Base-by-base conservation (phyloP, 139 green algal species). In the Picochlorum costavermella region DNA sequence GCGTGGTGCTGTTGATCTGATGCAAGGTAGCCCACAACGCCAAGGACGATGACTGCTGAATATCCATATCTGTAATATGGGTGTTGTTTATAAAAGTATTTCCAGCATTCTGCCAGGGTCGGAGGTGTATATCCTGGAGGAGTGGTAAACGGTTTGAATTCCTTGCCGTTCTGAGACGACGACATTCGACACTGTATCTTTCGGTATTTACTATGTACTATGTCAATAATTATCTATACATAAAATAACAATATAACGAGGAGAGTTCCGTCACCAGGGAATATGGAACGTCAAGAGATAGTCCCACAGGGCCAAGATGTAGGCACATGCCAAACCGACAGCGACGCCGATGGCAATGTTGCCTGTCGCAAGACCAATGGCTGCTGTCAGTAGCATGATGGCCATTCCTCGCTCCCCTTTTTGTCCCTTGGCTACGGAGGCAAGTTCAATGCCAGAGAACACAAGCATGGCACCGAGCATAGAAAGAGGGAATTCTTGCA, bases 351-450 rank as follows among this genome's bases (percentile, higher is more conserved):
- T 29, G 2, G 67, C 78, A 23, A 80, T 81, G 66, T 84, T 79
- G n/a, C 71, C 50, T n/a, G 80, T 61, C 0, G 62, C 78, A 36
- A 89, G 63, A 29, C 73, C 75, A n/a, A 71, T 68, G 5, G 62
- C 79, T 3, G 85, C 82, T 1, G 85, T 92, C 5, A 90, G 51
- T 48, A 88, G 63, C 73, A 87, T 83, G 17, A 88, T 56, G 28
- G 65, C 71, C 23, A 73, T 75, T 14, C 83, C 80, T 6, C 74
- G 68, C 16, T 67, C 20, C 1, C 50, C 49, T 5, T 60, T 58
- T 64, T 81, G 70, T 8, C 56, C 57, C 10, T 64, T 64, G 20
- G 65, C 71, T 17, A 56, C 56, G 11, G 71, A 40, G 2, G 83
- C 83, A 31, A 92, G 73, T 70, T 92, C 80, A 3, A 83, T 50